A percentile compares a stretch with the other conserved stretches of the same genome.
These are phyloP conservation scores for Nitzschia putrida DNA, from an alignment of 108 stramenopile genomes.

Conservation along the genomic window DNA sequence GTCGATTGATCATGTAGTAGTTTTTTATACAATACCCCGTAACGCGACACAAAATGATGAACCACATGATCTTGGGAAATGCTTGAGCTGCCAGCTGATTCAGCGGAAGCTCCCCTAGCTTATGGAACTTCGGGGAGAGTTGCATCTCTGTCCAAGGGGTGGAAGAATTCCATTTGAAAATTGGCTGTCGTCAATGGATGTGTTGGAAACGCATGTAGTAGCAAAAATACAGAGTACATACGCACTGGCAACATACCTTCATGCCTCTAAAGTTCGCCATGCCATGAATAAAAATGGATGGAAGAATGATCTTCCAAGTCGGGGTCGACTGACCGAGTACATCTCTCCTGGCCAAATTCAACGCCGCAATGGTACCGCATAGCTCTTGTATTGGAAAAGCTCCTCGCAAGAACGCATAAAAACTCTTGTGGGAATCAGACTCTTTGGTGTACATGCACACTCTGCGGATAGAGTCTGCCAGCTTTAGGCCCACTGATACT, in stretches of 20 bases:
- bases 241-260: slow-evolving; percentile 48
- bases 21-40: slow-evolving; percentile 86
- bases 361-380: slow-evolving; percentile 92
- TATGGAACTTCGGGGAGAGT: slow-evolving; percentile 55
- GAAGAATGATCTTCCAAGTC: slow-evolving; percentile 71
- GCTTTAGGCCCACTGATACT: slow-evolving; percentile 76
- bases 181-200: slow-evolving; percentile 41
- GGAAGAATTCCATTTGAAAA: slow-evolving; percentile 92
- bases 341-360: slow-evolving; percentile 82
- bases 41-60: slow-evolving; percentile 72
- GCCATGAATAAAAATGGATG: slow-evolving; percentile 85
- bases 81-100: slow-evolving; percentile 43
- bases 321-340: slow-evolving; percentile 75
- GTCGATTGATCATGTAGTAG: slow-evolving; percentile 82
- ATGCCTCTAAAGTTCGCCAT: slow-evolving; percentile 92
- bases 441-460: slow-evolving; percentile 85
- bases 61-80: slow-evolving; percentile 83
- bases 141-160: slow-evolving; percentile 96
- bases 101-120: background rate
- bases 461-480: slow-evolving; percentile 74
- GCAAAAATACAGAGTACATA: background rate
- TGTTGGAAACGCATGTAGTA: background rate
- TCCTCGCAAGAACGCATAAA: slow-evolving; percentile 86
- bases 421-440: slow-evolving; percentile 57
- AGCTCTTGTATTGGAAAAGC: slow-evolving; percentile 93